A percentile compares a stretch with the other conserved stretches of the same genome.
These are phyloP conservation scores for Pythium insidiosum DNA, from an alignment of 352 stramenopile genomes.

Conservation along the genomic window DNA sequence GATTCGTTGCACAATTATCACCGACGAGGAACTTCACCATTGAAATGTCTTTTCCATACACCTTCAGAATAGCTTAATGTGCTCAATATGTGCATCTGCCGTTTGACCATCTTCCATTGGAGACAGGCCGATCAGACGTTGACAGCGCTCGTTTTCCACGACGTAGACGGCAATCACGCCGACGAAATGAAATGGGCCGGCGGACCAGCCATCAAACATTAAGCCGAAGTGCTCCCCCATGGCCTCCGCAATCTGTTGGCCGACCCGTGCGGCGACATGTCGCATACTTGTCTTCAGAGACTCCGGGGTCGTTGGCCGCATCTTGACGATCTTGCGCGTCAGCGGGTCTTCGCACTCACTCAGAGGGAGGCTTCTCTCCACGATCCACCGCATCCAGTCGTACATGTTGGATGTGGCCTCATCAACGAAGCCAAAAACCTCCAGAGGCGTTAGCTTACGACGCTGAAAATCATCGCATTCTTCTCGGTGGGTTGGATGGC, in stretches of 20 bases:
- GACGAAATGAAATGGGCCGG: too few relatives aligned
- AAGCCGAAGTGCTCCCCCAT: too few relatives aligned
- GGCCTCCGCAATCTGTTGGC: too few relatives aligned
- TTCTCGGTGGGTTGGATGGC: not conserved
- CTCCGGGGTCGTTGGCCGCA: not conserved
- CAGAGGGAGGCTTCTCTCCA: slow-evolving; percentile 8
- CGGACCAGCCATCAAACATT: too few relatives aligned
- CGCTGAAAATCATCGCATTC: not conserved
- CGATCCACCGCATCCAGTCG: slow-evolving; percentile 7
- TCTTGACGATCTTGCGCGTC: slow-evolving; percentile 5
- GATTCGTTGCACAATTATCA: slow-evolving; percentile 19
- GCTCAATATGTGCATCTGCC: slow-evolving; percentile 4
- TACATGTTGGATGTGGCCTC: too few relatives aligned
- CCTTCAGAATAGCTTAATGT: too few relatives aligned
- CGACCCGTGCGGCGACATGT: too few relatives aligned
- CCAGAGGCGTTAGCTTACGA: not conserved
- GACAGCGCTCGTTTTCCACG: not conserved
- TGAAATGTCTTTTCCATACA: too few relatives aligned
- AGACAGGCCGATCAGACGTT: not conserved
- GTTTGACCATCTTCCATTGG: slow-evolving; percentile 1
- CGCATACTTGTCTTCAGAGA: slow-evolving; percentile 5
- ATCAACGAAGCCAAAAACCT: too few relatives aligned
- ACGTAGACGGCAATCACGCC: not conserved
- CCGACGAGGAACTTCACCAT: slow-evolving; percentile 17
- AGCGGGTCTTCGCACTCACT: slow-evolving; percentile 8